Conservation (phyloP, 345 rosid genomes). For the Salix brachista region DNA sequence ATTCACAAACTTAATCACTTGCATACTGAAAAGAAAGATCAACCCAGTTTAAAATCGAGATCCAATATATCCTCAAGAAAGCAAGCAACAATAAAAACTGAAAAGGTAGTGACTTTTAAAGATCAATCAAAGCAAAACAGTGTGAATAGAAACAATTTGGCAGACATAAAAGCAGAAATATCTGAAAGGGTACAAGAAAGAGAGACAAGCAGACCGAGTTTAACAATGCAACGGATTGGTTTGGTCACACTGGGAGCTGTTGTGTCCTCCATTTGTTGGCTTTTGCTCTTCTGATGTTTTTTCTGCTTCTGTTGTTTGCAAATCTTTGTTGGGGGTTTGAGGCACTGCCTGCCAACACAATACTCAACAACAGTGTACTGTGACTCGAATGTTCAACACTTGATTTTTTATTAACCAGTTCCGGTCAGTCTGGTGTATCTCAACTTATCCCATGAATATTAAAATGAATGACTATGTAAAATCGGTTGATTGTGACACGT, state of each 20-base stretch:
- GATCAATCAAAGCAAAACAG: not conserved
- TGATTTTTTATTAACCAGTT: too few relatives aligned
- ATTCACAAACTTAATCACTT: not conserved
- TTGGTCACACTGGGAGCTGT: constrained; percentile 7
- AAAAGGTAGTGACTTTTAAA: too few relatives aligned
- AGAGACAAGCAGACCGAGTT: constrained; percentile 56
- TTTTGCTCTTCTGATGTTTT: not conserved
- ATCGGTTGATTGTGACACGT: too few relatives aligned
- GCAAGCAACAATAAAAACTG: not conserved
- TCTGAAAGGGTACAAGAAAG: not conserved
- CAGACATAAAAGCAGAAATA: not conserved
- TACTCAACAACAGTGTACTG: too few relatives aligned
- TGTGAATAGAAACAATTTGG: not conserved
- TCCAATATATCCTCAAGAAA: not conserved
- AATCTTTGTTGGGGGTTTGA: not conserved
- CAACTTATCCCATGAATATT: too few relatives aligned
- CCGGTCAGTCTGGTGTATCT: too few relatives aligned
- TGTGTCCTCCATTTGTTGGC: constrained; percentile 6
- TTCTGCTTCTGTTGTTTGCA: not conserved
- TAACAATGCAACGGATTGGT: constrained; percentile 84
- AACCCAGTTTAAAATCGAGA: not conserved
- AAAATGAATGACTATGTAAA: too few relatives aligned
- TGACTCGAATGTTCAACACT: too few relatives aligned
- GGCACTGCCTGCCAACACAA: too few relatives aligned
- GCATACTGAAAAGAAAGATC: not conserved